Base-by-base conservation (phyloP, 306 rosid genomes). In the Vicia faba region DNA sequence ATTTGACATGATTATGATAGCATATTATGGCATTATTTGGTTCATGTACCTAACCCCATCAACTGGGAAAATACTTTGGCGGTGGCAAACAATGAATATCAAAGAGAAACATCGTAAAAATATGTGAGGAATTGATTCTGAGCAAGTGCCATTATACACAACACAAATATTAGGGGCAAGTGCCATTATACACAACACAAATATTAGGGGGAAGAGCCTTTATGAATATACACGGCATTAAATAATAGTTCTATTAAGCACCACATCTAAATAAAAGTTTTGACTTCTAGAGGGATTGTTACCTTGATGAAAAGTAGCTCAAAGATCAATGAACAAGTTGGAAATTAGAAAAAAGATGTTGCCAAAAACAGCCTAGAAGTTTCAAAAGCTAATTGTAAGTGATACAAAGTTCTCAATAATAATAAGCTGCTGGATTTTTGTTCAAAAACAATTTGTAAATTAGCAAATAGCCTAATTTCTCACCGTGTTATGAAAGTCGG, bases 41-140 rank as follows among this genome's bases (percentile, higher is more conserved):
- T 11, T 44, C 44, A 59, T 57, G 39, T 28, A 28, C 18, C 61
- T 55, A 13, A 55, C 20, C 11, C 61, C 51, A 5, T 31, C 38
- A 13, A 55, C 38, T 55, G 38, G 36, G 62, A 29, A 31, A 56
- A 56, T 14, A 26, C 18, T 55, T 26, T 2, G 63, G 25, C 15
- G 25, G 43, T 33, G 45, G 59, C 5, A 7, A 73, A 56, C 57
- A 43, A 54, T 9, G 48, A 29, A 18, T 64, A 41, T 54, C 18
- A 13, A 28, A 8, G 13, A 53, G 58, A 43, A 73, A 45, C 78
- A 13, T 62, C 12, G 43, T 39, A 14, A 40, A 66, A 61, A 29
- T 19, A 28, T 56, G 40, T 8, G 25, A 44, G 57, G 57, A 59
- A 7, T 10, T 61, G 41, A 46, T 57, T 56, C 16, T 8, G 31